These are phyloP conservation scores for Ophioceras dolichostomum DNA, from an alignment of 2,329 filamentous ascomycete genomes.

Conservation along the genomic window DNA sequence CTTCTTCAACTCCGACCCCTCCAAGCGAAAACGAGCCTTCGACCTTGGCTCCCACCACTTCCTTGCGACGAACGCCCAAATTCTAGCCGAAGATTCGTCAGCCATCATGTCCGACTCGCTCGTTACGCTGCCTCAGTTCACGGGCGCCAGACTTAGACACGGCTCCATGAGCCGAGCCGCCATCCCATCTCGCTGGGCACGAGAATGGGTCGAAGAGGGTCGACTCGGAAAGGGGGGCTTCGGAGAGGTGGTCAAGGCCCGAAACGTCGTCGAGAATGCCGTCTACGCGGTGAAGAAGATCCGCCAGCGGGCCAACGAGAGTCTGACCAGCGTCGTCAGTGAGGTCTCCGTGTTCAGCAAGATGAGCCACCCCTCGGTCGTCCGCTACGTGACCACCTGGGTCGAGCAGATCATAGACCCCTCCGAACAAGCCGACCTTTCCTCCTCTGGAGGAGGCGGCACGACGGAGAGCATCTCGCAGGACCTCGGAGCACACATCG, in stretches of 20 bases:
- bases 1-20: constrained; percentile 75
- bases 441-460: constrained; percentile 4
- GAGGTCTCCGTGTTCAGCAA: constrained; percentile 85
- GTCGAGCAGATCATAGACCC: constrained; percentile 57
- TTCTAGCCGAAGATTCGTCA: constrained; percentile 35
- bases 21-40: constrained; percentile 76
- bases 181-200: constrained; percentile 1
- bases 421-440: constrained; percentile 36
- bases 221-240: constrained; percentile 88
- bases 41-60: constrained; percentile 54
- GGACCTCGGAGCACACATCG: constrained; percentile 26
- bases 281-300: constrained; percentile 98
- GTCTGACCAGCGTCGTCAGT: constrained; percentile 70
- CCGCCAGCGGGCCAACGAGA: constrained; percentile 64
- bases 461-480: constrained; percentile 13
- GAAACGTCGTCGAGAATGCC: constrained; percentile 86
- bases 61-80: constrained; percentile 49
- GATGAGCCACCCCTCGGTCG: constrained; percentile 75
- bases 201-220: constrained; percentile 54
- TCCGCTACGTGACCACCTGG: constrained; percentile 94
- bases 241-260: constrained; percentile 88
- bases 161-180: constrained; percentile 43
- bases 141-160: constrained; percentile 38
- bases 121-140: constrained; percentile 23
- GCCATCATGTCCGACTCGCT: constrained; percentile 28